Conservation (phyloP, 208 protist genomes). For the Leishmania mexicana region DNA sequence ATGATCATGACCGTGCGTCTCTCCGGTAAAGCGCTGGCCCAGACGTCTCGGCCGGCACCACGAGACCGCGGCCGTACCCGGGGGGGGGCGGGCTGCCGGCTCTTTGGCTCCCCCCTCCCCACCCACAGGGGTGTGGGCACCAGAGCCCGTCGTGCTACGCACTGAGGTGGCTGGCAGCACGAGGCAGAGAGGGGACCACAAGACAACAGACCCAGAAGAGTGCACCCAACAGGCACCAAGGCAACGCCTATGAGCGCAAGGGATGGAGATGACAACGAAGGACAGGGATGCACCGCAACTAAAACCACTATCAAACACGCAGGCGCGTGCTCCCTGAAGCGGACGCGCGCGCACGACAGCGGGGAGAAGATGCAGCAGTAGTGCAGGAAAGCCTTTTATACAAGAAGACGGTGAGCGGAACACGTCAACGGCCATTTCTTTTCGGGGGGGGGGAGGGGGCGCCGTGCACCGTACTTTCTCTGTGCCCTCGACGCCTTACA, state of each 20-base stretch:
- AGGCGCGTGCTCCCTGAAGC: too few relatives aligned
- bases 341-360: not conserved
- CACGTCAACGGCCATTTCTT: not conserved
- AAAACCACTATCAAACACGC: too few relatives aligned
- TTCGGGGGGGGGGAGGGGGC: not conserved
- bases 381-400: not conserved
- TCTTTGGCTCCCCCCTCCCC: not conserved
- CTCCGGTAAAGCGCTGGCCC: not conserved
- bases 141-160: not conserved
- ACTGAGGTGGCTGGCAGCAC: not conserved
- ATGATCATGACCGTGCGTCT: too few relatives aligned
- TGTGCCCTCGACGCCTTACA: not conserved
- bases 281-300: too few relatives aligned
- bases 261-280: too few relatives aligned
- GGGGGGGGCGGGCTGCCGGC: not conserved
- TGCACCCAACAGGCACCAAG: not conserved
- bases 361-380: not conserved
- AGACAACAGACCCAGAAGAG: not conserved
- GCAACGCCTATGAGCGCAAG: not conserved
- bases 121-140: not conserved
- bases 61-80: not conserved
- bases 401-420: not conserved
- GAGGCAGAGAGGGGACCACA: not conserved
- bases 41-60: not conserved
- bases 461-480: not conserved